Evolutionary conservation across 75 land plant genomes (phyloP).

Genomic region (Azolla pinnata): DNA sequence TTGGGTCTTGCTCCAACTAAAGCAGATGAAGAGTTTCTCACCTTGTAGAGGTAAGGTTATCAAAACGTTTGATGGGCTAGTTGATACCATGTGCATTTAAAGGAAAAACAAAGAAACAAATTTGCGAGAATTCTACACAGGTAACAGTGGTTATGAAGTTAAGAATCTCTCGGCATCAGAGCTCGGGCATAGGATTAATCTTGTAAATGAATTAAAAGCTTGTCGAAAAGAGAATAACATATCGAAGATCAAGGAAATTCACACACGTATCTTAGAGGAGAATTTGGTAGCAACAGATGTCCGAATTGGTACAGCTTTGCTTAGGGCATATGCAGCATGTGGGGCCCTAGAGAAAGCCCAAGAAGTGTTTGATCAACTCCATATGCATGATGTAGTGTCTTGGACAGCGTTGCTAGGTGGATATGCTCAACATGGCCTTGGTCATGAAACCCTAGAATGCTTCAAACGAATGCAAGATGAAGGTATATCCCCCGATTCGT

Average conservation of each 20-base stretch:
- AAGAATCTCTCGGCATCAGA: too few species aligned
- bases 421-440: slow-evolving; percentile 11
- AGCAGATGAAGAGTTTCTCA: too few species aligned
- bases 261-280: not conserved
- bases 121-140: not conserved
- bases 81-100: not conserved
- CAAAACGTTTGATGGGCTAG: not conserved
- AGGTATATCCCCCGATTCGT: not conserved
- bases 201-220: not conserved
- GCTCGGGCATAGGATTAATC: too few species aligned
- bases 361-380: slow-evolving; percentile 27
- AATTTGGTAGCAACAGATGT: not conserved
- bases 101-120: not conserved
- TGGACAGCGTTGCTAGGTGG: slow-evolving; percentile 40
- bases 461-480: slow-evolving; percentile 11
- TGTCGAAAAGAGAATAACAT: not conserved
- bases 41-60: too few species aligned
- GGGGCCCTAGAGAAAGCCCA: slow-evolving; percentile 14
- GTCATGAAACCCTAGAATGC: slow-evolving; percentile 8
- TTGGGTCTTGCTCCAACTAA: too few species aligned
- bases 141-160: too few species aligned
- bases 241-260: not conserved
- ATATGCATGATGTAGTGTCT: slow-evolving; percentile 26
- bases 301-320: slow-evolving; percentile 11
- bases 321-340: slow-evolving; percentile 16